Evolutionary conservation across 2,329 filamentous ascomycete species (phyloP).

Genomic region (Penicillium palitans): DNA sequence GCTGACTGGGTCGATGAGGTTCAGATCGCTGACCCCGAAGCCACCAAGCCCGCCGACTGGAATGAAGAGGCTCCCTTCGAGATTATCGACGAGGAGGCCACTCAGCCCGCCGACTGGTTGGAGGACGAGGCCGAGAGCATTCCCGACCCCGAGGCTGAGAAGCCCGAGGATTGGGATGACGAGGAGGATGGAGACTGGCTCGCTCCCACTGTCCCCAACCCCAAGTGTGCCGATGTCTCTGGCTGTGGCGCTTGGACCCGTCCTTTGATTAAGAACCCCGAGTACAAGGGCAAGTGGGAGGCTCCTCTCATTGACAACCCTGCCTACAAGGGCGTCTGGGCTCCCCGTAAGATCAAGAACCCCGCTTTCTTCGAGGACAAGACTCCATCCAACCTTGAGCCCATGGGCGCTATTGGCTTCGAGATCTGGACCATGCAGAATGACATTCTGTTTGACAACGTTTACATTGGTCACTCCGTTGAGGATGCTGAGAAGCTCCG

Average conservation of each 20-base stretch:
- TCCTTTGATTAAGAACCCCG: constrained; percentile 91
- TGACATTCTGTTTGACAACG: constrained; percentile 98
- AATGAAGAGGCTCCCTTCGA: constrained; percentile 97
- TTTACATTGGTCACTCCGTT: constrained; percentile 97
- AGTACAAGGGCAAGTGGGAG: constrained; percentile 98
- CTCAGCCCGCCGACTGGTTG: constrained; percentile 93
- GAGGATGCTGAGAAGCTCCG: constrained; percentile 89
- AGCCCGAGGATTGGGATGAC: constrained; percentile 99
- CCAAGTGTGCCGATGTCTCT: constrained; percentile 90
- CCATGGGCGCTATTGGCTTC: constrained; percentile 89
- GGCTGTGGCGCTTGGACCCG: constrained; percentile 92
- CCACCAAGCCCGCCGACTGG: constrained; percentile 97
- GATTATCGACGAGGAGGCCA: constrained; percentile 90
- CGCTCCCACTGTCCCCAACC: constrained; percentile 85
- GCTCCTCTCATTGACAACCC: constrained; percentile 95
- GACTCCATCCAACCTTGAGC: constrained; percentile 93
- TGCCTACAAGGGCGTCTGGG: constrained; percentile 94
- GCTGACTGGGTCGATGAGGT: constrained; percentile 93
- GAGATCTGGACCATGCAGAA: constrained; percentile 99
- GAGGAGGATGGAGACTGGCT: constrained; percentile 99
- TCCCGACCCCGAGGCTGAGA: constrained; percentile 89
- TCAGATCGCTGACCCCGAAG: constrained; percentile 87
- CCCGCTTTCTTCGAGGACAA: constrained; percentile 97
- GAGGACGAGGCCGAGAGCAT: constrained; percentile 80
- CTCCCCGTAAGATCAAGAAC: constrained; percentile 94